phyloP scores from a whole-genome alignment of 2,329 filamentous ascomycete genomes.

The Sordariomycetes sp. region DNA sequence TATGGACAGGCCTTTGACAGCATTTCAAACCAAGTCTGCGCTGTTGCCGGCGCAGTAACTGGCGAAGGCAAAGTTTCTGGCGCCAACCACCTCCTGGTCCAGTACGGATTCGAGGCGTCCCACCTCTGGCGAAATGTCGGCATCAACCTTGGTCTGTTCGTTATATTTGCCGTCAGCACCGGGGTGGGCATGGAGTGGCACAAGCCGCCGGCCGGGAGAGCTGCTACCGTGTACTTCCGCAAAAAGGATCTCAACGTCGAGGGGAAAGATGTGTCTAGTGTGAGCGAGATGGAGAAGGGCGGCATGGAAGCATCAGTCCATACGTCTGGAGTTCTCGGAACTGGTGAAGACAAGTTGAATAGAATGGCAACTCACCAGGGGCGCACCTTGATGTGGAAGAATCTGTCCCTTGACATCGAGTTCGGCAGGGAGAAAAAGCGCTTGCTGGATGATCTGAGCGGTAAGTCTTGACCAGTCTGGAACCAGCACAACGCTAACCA shows the following conservation, averaged over 20 bases:
- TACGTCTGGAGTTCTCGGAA: conserved; percentile 14
- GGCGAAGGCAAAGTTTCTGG: no score
- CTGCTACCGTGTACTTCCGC: conserved; percentile 51
- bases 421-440: conserved; percentile 56
- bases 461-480: no score
- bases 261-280: conserved; percentile 25
- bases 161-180: conserved; percentile 66
- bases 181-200: conserved; percentile 58
- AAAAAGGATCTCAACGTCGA: conserved; percentile 52
- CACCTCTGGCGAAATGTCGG: no score
- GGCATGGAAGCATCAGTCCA: conserved; percentile 20
- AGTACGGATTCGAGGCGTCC: no score
- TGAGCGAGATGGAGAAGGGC: conserved; percentile 41
- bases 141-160: conserved; percentile 43
- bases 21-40: no score
- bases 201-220: conserved; percentile 51
- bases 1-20: no score
- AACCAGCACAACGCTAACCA: no score
- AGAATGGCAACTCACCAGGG: conserved; percentile 45
- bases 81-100: no score
- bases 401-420: conserved; percentile 39
- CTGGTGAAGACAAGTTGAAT: conserved; percentile 15
- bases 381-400: conserved; percentile 46
- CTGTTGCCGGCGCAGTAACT: no score
- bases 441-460: conserved; percentile 67